Evolutionary conservation across 352 stramenopile species (phyloP), one percentile per base, ranked within the genome.

Genomic region (Globisporangium yorkense): DNA sequence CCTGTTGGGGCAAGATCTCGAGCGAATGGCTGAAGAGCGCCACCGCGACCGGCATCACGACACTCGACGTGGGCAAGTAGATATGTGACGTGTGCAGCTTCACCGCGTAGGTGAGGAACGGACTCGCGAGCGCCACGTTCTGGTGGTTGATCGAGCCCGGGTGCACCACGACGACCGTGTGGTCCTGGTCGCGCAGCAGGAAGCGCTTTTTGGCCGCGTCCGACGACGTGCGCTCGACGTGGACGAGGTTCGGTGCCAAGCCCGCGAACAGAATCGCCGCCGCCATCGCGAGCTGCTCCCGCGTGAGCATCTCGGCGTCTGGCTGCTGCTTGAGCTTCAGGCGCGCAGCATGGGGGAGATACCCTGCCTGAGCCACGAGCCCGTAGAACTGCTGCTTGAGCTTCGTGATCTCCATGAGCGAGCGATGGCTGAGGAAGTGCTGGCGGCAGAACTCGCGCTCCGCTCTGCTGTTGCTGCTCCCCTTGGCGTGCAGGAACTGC

Each of bases 161-260:
- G 54, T 94, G 86, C 24, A 94, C 63, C 35, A 78, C 71, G 15
- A 89, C 75, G 21, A 75, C 62, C 9, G 62, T 61, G 43, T 72
- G 66, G 59, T 82, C 69, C 29, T 74, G 65, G 58, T 88, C 74
- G 9, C 72, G 69, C 47, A 73, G 68, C 41, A 88, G 57, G 21
- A 76, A 55, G 5, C 67, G 60, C 20, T 64, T 62, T 37, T 80
- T 77, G 33, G 16, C n/a, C 16, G 59, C 33, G 52, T 75, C 62
- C 5, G 63, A 59, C 24, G 59, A 20, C 6, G 72, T 50, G 7
- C 65, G 66, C 49, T 89, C 75, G 27, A 77, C 67, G 61, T 92
- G 80, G 20, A 98, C 86, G 47, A 99, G 66, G 65, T 98, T 97
- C 13, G 96, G 96, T 40, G 96, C 89, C 31, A 99, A 66, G 20